Base-by-base conservation (phyloP, 129 eudicot species). In the Tagetes patula region DNA sequence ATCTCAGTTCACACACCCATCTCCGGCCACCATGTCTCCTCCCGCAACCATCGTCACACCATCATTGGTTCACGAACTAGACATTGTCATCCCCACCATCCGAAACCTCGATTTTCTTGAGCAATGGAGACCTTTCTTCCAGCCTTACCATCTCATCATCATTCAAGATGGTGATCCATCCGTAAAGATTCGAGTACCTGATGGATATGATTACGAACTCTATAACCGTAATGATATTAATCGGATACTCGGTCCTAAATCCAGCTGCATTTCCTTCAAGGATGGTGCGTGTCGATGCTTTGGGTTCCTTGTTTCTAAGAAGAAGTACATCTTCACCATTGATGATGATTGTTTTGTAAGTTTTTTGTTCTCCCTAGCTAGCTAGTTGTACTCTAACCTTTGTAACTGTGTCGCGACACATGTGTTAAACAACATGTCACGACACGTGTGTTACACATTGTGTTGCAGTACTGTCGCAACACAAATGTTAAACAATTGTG, bases 341-440 rank as follows among this genome's bases (percentile, higher is more conserved):
- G 96, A 88, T 33, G 96, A 88, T 68, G 96, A 88, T 55, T 88
- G 96, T 84, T 88, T 88, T 62, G 96, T 88, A 73, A 86, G 96
- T 71, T 10, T 59, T 4, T 4, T 10, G 65, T 32, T 59, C 65
- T 59, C 0, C 6, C 3, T 59, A 9, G 10, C 0, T 27, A n/a
- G n/a, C n/a, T n/a, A 20, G 27, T 20, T 20, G 27, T 20, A 20
- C 27, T 0, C 27, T 20, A 20, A 20, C 27, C 27, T 20, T 20
- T 0, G 27, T 20, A 20, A 20, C 27, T 20, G 27, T 20, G 27
- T 20, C 27, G 27, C 27, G 27, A 20, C 27, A 20, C 27, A 20
- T 20, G 27, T 20, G 27, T 20, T 20, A 20, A 20, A 20, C 27
- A 20, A 20, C 27, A 20, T 20, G 27, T 20, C 27, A 20, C 27